Percentiles rank a stretch among this genome's conserved stretches.
These are phyloP conservation scores for Dioscorea cayenensis DNA, from an alignment of 116 monocot genomes.

Conservation along the genomic window DNA sequence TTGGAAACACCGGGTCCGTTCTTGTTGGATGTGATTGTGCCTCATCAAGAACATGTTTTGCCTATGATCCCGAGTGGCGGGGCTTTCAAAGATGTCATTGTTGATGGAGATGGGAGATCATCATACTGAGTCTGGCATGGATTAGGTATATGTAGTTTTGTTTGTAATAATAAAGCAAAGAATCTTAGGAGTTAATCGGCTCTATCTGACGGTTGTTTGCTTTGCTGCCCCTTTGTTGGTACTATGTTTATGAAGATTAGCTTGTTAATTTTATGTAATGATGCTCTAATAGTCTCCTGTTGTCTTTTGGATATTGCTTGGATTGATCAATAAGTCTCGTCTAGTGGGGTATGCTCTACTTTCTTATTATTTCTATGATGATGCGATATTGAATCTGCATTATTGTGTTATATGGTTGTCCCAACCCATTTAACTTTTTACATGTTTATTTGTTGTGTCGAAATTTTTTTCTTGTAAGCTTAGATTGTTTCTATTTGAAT, in stretches of 20 bases:
- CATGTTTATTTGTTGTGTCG: no score
- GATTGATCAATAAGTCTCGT: neutral
- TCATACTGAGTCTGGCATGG: conserved; percentile 19
- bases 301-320: neutral
- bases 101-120: conserved; percentile 77
- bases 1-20: conserved; percentile 73
- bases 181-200: neutral
- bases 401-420: no score
- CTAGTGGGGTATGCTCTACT: no score
- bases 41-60: conserved; percentile 80
- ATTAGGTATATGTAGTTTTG: neutral
- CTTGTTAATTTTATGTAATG: neutral
- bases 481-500: no score
- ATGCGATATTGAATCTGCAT: no score
- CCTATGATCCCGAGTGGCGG: conserved; percentile 92
- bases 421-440: no score
- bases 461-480: no score
- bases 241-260: neutral
- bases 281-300: neutral
- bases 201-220: neutral
- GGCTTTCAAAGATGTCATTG: conserved; percentile 71
- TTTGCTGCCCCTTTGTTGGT: neutral
- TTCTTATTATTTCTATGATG: no score
- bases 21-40: conserved; percentile 75
- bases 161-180: neutral